Evolutionary conservation across 805 yeast species (phyloP), one percentile per base, ranked within the genome.

Genomic region (Henningerozyma blattae): DNA sequence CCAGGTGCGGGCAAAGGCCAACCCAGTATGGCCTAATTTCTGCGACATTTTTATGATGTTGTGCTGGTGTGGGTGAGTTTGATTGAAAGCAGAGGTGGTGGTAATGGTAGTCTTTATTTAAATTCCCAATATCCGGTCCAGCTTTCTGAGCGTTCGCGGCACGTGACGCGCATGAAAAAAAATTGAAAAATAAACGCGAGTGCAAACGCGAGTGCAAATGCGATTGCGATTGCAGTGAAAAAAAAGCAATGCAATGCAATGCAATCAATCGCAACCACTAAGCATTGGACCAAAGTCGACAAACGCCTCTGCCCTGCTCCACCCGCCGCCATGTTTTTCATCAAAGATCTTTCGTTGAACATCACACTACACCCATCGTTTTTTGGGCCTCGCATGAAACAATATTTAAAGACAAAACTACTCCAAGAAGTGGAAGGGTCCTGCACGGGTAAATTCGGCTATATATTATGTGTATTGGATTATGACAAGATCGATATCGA

Each of bases 381-480:
- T 59, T 89, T 87, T 54, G 98, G 98, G 2, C 95, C 97, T 3
- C 93, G 87, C 47, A 91, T 91, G 97, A 86, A 82, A 60, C 93
- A 85, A 54, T 89, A 77, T 52, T 67, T 91, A 46, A 76, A 93
- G 54, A 83, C 86, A 52, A 87, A 89, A 58, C 68, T 91, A 41
- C 69, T 91, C 38, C 86, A 84, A 44, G 98, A 91, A 54, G 98
- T 91, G 28, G 98, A 91, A 62, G 98, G 98, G 18, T 86, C 97
- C 1, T 91, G 97, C 62, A 87, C 97, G 1, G 98, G 98, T 48
- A 95, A 91, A 59, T 91, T 91, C 64, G 98, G 98, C 12, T 91
- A 91, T 58, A 91, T 91, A 45, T 78, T 91, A 37, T 89, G 96
- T 61, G 98, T 91, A 29, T 67, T 91, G 54, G 97, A 91, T 54